phyloP scores from a whole-genome alignment of 2,329 filamentous ascomycete species.

The Fusarium tanahbumbuense region DNA sequence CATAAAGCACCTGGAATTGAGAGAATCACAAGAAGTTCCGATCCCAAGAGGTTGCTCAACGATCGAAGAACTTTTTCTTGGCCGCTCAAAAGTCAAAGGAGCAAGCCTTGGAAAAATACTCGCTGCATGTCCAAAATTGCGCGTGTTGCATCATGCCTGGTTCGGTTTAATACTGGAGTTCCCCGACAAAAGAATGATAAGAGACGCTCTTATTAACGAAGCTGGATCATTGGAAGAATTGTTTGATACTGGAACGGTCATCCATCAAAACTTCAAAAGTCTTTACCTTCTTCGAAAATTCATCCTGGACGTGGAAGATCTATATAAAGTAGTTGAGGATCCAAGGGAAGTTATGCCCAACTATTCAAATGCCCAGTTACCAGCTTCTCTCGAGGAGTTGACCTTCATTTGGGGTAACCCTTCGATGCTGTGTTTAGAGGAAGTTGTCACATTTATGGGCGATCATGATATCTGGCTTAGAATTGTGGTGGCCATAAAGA shows the following conservation, averaged over 20 bases:
- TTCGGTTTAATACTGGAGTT: rapidly evolving
- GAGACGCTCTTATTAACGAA: not conserved
- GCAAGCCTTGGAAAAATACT: not conserved
- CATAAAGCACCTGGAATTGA: not conserved
- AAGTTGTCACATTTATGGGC: too few species aligned
- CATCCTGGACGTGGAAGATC: not conserved
- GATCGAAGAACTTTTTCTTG: not conserved
- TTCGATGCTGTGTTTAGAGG: not conserved
- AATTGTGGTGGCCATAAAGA: not conserved
- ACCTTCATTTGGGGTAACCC: not conserved
- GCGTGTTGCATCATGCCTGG: not conserved
- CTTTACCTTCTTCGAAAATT: not conserved
- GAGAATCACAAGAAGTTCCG: not conserved
- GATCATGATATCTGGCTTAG: too few species aligned
- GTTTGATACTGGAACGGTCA: too few species aligned
- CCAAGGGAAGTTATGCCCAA: too few species aligned
- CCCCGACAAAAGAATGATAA: not conserved
- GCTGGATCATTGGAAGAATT: not conserved
- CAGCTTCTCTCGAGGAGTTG: not conserved
- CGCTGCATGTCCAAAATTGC: not conserved
- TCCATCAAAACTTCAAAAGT: not conserved
- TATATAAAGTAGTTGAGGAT: too few species aligned
- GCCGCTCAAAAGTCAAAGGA: not conserved
- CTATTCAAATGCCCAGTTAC: too few species aligned
- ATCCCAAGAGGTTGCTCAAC: not conserved